A percentile compares a stretch with the other conserved stretches of the same genome.
These are phyloP conservation scores for Saraca asoca DNA, from an alignment of 331 rosid genomes.

Conservation along the genomic window DNA sequence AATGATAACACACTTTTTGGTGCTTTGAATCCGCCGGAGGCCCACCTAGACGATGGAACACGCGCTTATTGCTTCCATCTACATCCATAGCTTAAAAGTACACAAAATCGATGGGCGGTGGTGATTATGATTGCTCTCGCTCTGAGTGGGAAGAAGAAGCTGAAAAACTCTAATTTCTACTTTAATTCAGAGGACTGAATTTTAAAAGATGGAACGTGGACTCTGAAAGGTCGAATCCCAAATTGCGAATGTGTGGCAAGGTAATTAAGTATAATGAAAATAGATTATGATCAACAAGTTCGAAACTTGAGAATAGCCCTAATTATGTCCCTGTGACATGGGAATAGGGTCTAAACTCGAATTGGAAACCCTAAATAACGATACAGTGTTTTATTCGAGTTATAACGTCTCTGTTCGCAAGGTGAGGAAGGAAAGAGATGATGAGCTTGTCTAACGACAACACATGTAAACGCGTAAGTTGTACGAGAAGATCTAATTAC, in stretches of 20 bases:
- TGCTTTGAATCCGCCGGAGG: slow-evolving; percentile 48
- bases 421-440: not conserved
- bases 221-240: not conserved
- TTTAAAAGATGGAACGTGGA: not conserved
- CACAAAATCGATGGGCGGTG: not conserved
- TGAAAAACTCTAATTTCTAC: not conserved
- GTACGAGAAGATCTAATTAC: slow-evolving; percentile 3
- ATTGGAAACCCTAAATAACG: slow-evolving; percentile 32
- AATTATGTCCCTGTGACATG: not conserved
- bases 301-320: slow-evolving; percentile 19
- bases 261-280: slow-evolving; percentile 1
- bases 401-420: not conserved
- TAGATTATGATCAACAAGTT: slow-evolving; percentile 34
- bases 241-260: not conserved
- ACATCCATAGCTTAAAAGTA: slow-evolving; percentile 58
- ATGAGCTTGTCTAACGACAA: not conserved
- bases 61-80: slow-evolving; percentile 78
- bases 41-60: slow-evolving; percentile 62
- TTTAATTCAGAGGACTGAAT: not conserved
- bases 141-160: not conserved
- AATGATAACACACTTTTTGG: slow-evolving; percentile 81
- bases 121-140: not conserved
- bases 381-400: not conserved
- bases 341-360: slow-evolving; percentile 18
- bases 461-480: not conserved